phyloP scores from a whole-genome alignment of 257 asterid genomes.

The Solanum sparsipilum region DNA sequence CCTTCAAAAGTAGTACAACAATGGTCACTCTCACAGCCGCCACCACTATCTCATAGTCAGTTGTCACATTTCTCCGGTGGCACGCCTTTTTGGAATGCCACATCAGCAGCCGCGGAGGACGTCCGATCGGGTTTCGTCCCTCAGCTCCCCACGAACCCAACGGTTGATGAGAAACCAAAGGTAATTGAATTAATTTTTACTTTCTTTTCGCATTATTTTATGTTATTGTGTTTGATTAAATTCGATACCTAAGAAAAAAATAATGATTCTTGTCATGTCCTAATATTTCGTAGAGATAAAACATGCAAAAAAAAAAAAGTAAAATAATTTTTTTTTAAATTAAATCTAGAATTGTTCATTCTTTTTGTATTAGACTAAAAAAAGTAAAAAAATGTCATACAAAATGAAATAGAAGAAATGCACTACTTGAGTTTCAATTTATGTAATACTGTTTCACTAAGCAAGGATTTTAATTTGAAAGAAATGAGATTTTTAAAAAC shows the following conservation, averaged over 20 bases:
- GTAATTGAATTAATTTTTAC: conserved; percentile 4
- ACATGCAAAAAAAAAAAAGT: not conserved
- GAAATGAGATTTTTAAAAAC: not conserved
- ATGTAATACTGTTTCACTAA: accelerated
- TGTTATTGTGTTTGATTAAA: not conserved
- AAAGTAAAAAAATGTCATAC: not conserved
- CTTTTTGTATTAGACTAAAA: not conserved
- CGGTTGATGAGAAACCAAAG: conserved; percentile 44
- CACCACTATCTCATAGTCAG: conserved; percentile 22
- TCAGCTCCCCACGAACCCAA: conserved; percentile 32
- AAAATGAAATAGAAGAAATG: not conserved
- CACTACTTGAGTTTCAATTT: not conserved
- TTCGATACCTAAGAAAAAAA: too few relatives aligned
- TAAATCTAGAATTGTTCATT: not conserved
- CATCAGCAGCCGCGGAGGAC: conserved; percentile 22
- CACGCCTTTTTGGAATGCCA: conserved; percentile 71
- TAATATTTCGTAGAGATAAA: too few relatives aligned
- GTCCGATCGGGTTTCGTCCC: conserved; percentile 53
- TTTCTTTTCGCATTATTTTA: not conserved
- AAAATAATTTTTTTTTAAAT: too few relatives aligned
- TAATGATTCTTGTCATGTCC: not conserved
- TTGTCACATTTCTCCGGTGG: conserved; percentile 60
- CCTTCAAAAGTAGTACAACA: conserved; percentile 38
- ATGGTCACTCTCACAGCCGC: not conserved
- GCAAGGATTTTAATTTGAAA: not conserved